These are phyloP conservation scores for Dendrothele bispora DNA, from an alignment of 768 basidiomycete genomes.

Conservation along the genomic window DNA sequence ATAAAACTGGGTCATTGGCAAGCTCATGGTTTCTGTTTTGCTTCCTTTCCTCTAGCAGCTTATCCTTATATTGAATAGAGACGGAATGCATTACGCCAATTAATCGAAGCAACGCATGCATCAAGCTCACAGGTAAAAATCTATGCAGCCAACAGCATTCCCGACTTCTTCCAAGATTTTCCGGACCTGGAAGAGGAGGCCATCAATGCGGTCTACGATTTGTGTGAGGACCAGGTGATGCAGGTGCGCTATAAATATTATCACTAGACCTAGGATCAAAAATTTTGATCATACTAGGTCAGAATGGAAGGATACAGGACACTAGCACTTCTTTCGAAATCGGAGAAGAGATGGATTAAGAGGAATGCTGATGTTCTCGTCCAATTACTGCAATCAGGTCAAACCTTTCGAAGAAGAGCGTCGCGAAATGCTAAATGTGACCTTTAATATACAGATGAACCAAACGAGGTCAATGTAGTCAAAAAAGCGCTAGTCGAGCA, in stretches of 20 bases:
- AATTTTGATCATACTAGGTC: slow-evolving; percentile 44
- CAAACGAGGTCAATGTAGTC: slow-evolving; percentile 61
- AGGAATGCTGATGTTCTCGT: slow-evolving; percentile 74
- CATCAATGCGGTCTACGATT: slow-evolving; percentile 76
- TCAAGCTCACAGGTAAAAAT: slow-evolving; percentile 39
- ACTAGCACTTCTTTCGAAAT: slow-evolving; percentile 46
- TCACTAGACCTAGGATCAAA: background rate
- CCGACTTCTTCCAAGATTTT: slow-evolving; percentile 61
- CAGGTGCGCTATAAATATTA: slow-evolving; percentile 34
- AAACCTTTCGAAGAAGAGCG: slow-evolving; percentile 22
- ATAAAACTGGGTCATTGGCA: slow-evolving; percentile 39
- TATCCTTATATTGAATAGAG: slow-evolving; percentile 35
- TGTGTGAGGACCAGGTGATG: slow-evolving; percentile 68
- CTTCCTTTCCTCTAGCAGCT: slow-evolving; percentile 5
- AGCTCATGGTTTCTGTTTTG: slow-evolving; percentile 14
- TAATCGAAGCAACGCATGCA: slow-evolving; percentile 50
- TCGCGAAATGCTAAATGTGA: background rate
- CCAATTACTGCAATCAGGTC: slow-evolving; percentile 76
- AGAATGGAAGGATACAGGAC: slow-evolving; percentile 69
- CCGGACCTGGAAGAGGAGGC: slow-evolving; percentile 73
- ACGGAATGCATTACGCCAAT: slow-evolving; percentile 47
- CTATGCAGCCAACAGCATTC: slow-evolving; percentile 58
- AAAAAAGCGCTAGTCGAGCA: slow-evolving; percentile 60
- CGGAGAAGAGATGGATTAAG: slow-evolving; percentile 59
- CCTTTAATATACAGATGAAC: slow-evolving; percentile 49